phyloP scores from a whole-genome alignment of 225 moss, liverwort and hornwort genomes.

The Physcomitrium patens region DNA sequence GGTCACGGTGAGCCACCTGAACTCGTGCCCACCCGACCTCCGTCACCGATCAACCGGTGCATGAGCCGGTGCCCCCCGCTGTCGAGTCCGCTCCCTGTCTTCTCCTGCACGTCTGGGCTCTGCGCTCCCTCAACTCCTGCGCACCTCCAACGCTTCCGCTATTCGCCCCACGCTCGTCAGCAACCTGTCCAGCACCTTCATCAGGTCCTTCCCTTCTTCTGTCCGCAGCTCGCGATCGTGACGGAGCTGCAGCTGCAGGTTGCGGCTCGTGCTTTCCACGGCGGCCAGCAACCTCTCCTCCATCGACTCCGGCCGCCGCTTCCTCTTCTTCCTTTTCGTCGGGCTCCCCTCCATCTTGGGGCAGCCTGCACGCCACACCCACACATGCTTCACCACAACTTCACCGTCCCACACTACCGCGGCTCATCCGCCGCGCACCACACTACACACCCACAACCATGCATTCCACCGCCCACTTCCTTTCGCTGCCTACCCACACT shows the following conservation, averaged over 20 bases:
- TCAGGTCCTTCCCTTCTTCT: constrained; percentile 58
- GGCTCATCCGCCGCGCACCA: background rate
- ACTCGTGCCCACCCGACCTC: too few species aligned
- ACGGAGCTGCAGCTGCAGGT: constrained; percentile 58
- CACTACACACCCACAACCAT: too few species aligned
- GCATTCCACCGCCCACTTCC: too few species aligned
- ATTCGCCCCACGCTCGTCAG: constrained; percentile 54
- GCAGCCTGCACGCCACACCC: constrained; percentile 30
- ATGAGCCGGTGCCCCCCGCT: background rate
- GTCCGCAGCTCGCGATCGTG: constrained; percentile 62
- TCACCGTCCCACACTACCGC: background rate
- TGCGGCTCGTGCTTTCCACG: constrained; percentile 53
- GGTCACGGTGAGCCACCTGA: too few species aligned
- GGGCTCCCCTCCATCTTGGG: constrained; percentile 52
- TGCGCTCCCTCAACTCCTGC: constrained; percentile 39
- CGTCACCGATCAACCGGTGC: too few species aligned
- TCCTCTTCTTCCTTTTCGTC: constrained; percentile 53
- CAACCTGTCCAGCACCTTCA: constrained; percentile 53
- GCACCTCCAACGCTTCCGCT: constrained; percentile 61
- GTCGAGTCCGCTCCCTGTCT: background rate
- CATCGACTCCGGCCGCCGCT: constrained; percentile 50
- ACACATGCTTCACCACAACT: constrained; percentile 10
- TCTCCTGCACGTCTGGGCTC: background rate
- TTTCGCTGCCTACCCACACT: too few species aligned
- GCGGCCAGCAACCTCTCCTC: constrained; percentile 57